These are phyloP conservation scores for Niveomyces coronatus DNA, from an alignment of 2,329 filamentous ascomycete species.

Conservation along the genomic window DNA sequence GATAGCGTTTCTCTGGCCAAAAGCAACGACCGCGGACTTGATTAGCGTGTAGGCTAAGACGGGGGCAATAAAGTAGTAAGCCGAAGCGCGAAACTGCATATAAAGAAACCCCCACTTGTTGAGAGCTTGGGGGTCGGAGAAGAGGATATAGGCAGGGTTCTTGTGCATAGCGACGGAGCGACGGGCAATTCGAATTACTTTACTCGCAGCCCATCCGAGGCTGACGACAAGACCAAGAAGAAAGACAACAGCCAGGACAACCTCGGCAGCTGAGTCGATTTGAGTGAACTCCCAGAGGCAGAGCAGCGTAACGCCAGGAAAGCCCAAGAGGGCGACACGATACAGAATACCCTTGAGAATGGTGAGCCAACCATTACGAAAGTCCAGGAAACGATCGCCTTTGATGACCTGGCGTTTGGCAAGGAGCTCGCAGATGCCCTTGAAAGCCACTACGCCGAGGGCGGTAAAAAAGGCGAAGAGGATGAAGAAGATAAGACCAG, in stretches of 20 bases:
- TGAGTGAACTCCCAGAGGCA: constrained; percentile 90
- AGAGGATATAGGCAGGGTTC: constrained; percentile 94
- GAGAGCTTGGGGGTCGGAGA: constrained; percentile 85
- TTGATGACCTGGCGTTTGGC: constrained; percentile 71
- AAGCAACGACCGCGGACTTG: constrained; percentile 82
- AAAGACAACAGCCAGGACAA: constrained; percentile 83
- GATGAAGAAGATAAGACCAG: constrained; percentile 80
- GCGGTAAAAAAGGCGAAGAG: constrained; percentile 70
- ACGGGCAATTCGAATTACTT: constrained; percentile 82
- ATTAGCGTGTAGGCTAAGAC: constrained; percentile 68
- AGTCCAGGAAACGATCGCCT: constrained; percentile 78
- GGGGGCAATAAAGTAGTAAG: constrained; percentile 89
- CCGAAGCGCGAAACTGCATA: constrained; percentile 89
- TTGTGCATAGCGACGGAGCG: constrained; percentile 86
- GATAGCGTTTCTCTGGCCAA: constrained; percentile 59
- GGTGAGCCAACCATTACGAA: constrained; percentile 88
- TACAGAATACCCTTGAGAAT: constrained; percentile 91
- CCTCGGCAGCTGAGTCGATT: constrained; percentile 73
- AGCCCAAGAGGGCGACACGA: constrained; percentile 81
- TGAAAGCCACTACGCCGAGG: constrained; percentile 66
- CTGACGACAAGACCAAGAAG: constrained; percentile 69
- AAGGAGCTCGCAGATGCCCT: constrained; percentile 67
- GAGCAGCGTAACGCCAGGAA: constrained; percentile 81
- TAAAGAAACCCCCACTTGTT: constrained; percentile 99
- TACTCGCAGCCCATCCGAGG: constrained; percentile 76